Percentiles rank a stretch among this genome's conserved stretches.
Conservation (phyloP, 306 rosid species). For the Prunus kanzakura region DNA sequence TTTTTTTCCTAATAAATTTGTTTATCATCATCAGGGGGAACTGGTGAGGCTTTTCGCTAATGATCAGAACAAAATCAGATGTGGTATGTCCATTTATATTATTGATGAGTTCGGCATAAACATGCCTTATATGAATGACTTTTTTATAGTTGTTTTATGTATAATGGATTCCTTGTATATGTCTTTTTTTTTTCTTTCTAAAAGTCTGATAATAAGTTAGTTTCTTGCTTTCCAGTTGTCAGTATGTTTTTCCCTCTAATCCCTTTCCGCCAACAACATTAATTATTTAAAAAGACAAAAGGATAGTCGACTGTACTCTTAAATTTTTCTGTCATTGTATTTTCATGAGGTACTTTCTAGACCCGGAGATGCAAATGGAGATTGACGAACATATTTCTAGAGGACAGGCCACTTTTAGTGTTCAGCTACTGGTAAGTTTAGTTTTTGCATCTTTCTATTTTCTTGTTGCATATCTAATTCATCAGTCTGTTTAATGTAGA, state of each 20-base stretch:
- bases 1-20: slow-evolving; percentile 12
- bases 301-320: neutral
- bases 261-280: neutral
- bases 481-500: neutral
- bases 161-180: neutral
- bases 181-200: neutral
- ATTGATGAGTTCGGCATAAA: neutral
- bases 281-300: neutral
- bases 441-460: slow-evolving; percentile 1
- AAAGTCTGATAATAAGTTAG: neutral
- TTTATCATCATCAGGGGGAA: slow-evolving; percentile 67
- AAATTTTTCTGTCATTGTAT: slow-evolving; percentile 1
- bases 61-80: slow-evolving; percentile 85
- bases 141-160: neutral
- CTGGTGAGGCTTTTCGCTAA: slow-evolving; percentile 85
- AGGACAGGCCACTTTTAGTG: slow-evolving; percentile 47
- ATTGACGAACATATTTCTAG: slow-evolving; percentile 36
- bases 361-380: slow-evolving; percentile 54
- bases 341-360: slow-evolving; percentile 34
- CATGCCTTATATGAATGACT: neutral
- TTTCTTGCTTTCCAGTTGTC: neutral
- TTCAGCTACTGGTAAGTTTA: slow-evolving; percentile 42
- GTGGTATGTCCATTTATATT: slow-evolving; percentile 55
- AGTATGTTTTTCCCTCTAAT: neutral
- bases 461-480: neutral